Evolutionary conservation across 2,329 filamentous ascomycete species (phyloP).

Genomic region (Fusarium sp.): DNA sequence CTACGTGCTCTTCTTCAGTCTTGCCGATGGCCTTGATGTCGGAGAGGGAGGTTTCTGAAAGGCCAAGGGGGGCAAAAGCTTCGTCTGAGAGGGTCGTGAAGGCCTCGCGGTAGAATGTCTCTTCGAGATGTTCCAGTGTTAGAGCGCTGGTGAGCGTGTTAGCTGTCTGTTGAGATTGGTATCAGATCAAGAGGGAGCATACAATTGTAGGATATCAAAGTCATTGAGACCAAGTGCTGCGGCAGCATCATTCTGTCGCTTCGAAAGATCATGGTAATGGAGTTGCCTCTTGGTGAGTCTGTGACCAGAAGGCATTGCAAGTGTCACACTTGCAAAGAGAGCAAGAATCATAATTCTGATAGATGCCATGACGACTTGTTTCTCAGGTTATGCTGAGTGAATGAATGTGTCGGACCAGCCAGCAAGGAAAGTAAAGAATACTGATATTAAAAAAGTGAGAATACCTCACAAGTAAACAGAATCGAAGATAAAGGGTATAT

Average conservation of each 20-base stretch:
- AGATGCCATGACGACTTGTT: conserved; percentile 54
- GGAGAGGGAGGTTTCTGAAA: conserved; percentile 48
- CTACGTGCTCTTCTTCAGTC: conserved; percentile 69
- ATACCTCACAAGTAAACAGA: conserved; percentile 9
- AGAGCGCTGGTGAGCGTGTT: conserved; percentile 63
- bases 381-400: conserved; percentile 30
- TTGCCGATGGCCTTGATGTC: conserved; percentile 74
- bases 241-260: conserved; percentile 66
- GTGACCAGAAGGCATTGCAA: conserved; percentile 63
- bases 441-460: conserved; percentile 29
- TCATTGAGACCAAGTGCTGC: conserved; percentile 65
- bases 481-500: conserved; percentile 23
- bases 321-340: conserved; percentile 61
- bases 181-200: conserved; percentile 48
- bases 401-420: conserved; percentile 45
- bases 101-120: conserved; percentile 79
- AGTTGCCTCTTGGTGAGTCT: conserved; percentile 63
- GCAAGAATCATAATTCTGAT: conserved; percentile 62
- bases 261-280: conserved; percentile 63
- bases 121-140: conserved; percentile 82
- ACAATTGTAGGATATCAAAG: conserved; percentile 73
- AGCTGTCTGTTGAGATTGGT: background rate
- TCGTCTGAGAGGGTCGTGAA: conserved; percentile 76
- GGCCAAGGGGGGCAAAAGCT: conserved; percentile 72
- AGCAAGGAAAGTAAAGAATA: conserved; percentile 23